Conservation (phyloP, 192 early-diverging fungal genomes). For the Entomortierella chlamydospora region DNA sequence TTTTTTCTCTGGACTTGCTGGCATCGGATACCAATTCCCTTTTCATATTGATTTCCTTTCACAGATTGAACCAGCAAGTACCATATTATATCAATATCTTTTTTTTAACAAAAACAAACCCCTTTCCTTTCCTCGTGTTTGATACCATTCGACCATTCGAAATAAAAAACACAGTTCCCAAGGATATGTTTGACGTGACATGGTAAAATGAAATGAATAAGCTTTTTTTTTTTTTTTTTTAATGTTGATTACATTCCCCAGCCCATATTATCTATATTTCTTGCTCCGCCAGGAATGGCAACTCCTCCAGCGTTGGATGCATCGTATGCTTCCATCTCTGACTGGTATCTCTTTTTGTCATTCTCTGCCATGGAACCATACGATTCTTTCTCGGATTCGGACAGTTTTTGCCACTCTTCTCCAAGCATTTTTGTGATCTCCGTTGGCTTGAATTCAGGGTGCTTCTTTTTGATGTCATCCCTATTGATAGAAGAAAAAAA, state of each 20-base stretch:
- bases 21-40: constrained; percentile 41
- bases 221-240: constrained; percentile 2
- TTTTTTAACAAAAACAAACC: not conserved
- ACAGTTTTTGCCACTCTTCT: constrained; percentile 55
- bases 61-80: constrained; percentile 10
- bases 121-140: too few species aligned
- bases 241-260: constrained; percentile 13
- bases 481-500: constrained; percentile 6
- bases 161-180: not conserved
- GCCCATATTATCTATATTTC: constrained; percentile 13
- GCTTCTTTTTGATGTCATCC: constrained; percentile 53
- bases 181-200: too few species aligned
- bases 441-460: constrained; percentile 53
- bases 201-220: not conserved
- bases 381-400: constrained; percentile 54
- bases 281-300: constrained; percentile 2
- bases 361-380: constrained; percentile 51
- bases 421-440: constrained; percentile 57
- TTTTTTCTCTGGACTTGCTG: constrained; percentile 20
- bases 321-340: constrained; percentile 50
- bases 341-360: constrained; percentile 50
- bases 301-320: constrained; percentile 24
- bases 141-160: not conserved
- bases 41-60: constrained; percentile 27
- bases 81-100: not conserved